These are phyloP conservation scores for Kitagawia praeruptora DNA, from an alignment of 129 eudicot species.

Conservation along the genomic window DNA sequence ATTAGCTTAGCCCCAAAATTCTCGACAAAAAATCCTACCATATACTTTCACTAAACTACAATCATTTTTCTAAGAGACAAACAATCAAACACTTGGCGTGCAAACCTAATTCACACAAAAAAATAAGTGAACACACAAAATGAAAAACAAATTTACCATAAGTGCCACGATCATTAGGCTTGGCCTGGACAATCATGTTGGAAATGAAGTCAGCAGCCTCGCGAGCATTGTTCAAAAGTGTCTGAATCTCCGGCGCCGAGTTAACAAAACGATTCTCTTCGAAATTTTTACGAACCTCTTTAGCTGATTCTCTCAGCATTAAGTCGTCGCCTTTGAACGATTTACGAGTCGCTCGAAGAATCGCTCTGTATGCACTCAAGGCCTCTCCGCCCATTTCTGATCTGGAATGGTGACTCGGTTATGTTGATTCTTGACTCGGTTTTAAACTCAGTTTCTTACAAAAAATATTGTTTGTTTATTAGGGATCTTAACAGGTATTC, in stretches of 20 bases:
- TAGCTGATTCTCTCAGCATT: conserved; percentile 73
- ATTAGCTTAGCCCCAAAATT: neutral
- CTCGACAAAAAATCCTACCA: neutral
- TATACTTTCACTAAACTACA: neutral
- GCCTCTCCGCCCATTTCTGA: conserved; percentile 37
- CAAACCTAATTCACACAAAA: neutral
- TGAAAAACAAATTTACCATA: conserved; percentile 34
- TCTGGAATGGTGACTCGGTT: neutral
- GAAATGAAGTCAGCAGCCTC: conserved; percentile 75
- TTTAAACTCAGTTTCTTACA: neutral
- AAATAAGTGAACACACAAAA: neutral
- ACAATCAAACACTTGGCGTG: conserved; percentile 15
- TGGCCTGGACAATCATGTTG: conserved; percentile 74
- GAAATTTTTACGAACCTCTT: conserved; percentile 68
- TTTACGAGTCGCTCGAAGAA: conserved; percentile 64
- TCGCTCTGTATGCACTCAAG: conserved; percentile 54
- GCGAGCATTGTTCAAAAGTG: conserved; percentile 59
- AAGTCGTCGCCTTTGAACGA: conserved; percentile 70
- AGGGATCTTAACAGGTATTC: no score
- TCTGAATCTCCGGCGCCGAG: conserved; percentile 47
- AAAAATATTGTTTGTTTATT: no score
- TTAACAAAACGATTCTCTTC: conserved; percentile 71
- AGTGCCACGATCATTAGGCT: conserved; percentile 67
- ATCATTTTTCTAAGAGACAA: neutral
- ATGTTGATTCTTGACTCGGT: neutral